Percentiles rank a stretch among this genome's conserved stretches.
These are phyloP conservation scores for Populus nigra DNA, from an alignment of 345 rosid species.

Conservation along the genomic window DNA sequence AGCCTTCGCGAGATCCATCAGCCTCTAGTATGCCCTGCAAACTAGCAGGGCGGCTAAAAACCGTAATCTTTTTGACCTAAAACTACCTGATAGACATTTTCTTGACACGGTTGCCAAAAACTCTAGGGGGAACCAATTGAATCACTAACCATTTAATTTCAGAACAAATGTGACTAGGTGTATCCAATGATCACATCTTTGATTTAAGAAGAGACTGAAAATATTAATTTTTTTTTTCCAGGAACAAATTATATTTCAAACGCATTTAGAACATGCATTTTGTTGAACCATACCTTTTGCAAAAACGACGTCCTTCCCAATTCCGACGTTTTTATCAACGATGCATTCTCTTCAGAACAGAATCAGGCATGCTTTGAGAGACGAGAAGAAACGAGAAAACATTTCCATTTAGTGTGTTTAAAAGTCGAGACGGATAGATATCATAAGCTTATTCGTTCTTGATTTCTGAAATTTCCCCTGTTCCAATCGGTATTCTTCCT, in stretches of 20 bases:
- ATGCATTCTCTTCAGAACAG: conserved; percentile 70
- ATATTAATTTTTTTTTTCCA: too few species aligned
- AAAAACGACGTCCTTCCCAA: conserved; percentile 81
- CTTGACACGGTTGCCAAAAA: background rate
- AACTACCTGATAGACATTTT: background rate
- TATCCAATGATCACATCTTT: too few species aligned
- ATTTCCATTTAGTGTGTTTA: background rate
- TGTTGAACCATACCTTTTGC: conserved; percentile 57
- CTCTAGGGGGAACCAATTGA: background rate
- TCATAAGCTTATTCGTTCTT: conserved; percentile 34
- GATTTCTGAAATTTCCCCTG: conserved; percentile 81
- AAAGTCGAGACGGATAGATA: background rate
- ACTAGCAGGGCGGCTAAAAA: background rate
- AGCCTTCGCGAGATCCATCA: conserved; percentile 80
- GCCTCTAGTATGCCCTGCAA: conserved; percentile 81
- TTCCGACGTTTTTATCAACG: conserved; percentile 90
- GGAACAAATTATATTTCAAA: too few species aligned
- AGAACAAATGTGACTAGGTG: too few species aligned
- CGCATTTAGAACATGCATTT: too few species aligned
- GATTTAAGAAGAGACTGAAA: too few species aligned
- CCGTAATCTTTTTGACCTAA: background rate
- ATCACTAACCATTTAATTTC: background rate
- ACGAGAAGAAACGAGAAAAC: background rate
- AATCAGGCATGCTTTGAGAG: background rate
- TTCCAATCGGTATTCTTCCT: conserved; percentile 70